Base-by-base conservation (phyloP, 768 basidiomycete genomes). In the Boletus sp. region DNA sequence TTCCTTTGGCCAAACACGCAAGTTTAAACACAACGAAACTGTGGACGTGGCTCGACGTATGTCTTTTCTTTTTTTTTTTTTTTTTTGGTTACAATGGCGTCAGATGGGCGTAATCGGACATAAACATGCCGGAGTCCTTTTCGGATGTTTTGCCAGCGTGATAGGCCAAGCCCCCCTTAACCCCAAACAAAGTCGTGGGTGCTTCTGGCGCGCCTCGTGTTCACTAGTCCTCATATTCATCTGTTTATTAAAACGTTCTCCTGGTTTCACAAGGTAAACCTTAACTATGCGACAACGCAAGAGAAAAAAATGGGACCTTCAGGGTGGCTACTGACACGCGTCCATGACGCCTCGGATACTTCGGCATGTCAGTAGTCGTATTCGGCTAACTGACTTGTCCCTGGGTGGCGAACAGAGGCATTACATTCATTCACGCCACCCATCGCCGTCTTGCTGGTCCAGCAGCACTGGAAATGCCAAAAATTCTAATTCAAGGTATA, bases 401-500 rank as follows among this genome's bases (percentile, higher is more conserved):
- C 65, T 64, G 65, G 14, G 64, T 65, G 64, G 64, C 65, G 32
- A 53, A 51, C 56, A 44, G 49, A 47, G 47, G 37, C 30, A 29
- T 35, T 43, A 8, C 9, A 49, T 52, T 63, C 50, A 48, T 54
- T 30, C 35, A 39, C 59, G 57, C 59, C 65, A 61, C 62, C 21
- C 37, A 21, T 39, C 45, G 27, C 51, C 32, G 11, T 25, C 47
- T 57, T 17, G 29, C 42, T 40, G 45, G 39, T 37, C 51, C 21
- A 48, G 4, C 44, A 51, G 17, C 14, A 32, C n/a, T 32, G 49
- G 14, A 41, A 30, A 51, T 54, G 55, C 53, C 67, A 70, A 67
- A 68, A 71, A 61, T 64, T 68, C 67, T 71, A 71, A 50, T 69
- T 70, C 67, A 59, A 68, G 70, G 69, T 71, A 69, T 69, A 69